Evolutionary conservation across 768 basidiomycete species (phyloP).

Genomic region (Hygrocybe coccinea): DNA sequence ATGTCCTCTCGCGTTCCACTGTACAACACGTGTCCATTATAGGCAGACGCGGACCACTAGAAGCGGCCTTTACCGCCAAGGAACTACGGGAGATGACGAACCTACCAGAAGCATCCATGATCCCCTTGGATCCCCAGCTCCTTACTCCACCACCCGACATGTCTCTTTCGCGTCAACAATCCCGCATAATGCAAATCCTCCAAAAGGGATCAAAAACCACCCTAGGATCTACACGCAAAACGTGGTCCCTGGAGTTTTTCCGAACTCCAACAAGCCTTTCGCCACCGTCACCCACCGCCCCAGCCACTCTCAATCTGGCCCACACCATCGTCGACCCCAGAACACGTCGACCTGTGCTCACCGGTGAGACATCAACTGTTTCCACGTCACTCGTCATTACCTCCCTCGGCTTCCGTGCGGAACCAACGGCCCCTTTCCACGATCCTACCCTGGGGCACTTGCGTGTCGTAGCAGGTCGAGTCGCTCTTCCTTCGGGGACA

Average conservation of each 20-base stretch:
- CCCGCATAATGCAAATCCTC: constrained; percentile 61
- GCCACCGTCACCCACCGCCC: constrained; percentile 19
- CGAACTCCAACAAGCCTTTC: constrained; percentile 56
- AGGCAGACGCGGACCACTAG: constrained; percentile 79
- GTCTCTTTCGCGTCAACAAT: constrained; percentile 56
- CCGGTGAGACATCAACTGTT: constrained; percentile 47
- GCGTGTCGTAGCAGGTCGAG: constrained; percentile 47
- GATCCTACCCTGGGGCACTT: constrained; percentile 54
- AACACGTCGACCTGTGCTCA: constrained; percentile 47
- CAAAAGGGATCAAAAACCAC: constrained; percentile 53
- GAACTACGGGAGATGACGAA: constrained; percentile 83
- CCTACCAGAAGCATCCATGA: constrained; percentile 61
- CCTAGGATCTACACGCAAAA: constrained; percentile 50
- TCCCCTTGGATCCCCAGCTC: constrained; percentile 49
- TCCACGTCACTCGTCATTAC: constrained; percentile 78
- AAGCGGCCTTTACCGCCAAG: constrained; percentile 89
- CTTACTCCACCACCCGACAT: constrained; percentile 34
- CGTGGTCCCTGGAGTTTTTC: constrained; percentile 83
- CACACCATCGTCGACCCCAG: constrained; percentile 56
- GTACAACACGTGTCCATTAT: constrained; percentile 79
- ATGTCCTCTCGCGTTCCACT: constrained; percentile 53
- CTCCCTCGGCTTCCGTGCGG: constrained; percentile 79
- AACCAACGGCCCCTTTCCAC: constrained; percentile 55
- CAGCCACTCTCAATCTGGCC: constrained; percentile 47
- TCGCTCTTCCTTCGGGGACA: constrained; percentile 38